Conservation (phyloP, 2,329 filamentous ascomycete genomes). For the Dactylellina parvicollis region DNA sequence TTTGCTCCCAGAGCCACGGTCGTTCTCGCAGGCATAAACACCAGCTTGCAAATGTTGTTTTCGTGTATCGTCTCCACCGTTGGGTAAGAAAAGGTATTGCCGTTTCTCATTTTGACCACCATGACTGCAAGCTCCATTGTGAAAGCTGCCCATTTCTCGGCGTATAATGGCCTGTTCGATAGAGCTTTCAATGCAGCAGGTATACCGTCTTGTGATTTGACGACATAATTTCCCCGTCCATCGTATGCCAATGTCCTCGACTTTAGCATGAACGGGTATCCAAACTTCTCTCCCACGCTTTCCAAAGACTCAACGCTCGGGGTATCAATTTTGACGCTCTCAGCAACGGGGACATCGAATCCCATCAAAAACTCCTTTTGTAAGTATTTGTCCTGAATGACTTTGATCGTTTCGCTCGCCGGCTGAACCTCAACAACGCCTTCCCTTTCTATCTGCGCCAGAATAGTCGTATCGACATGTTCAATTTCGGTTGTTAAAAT, state of each 20-base stretch:
- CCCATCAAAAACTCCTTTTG: constrained; percentile 83
- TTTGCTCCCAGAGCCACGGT: constrained; percentile 68
- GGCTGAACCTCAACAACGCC: constrained; percentile 69
- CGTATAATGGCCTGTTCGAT: constrained; percentile 72
- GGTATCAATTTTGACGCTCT: constrained; percentile 71
- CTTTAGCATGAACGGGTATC: constrained; percentile 92
- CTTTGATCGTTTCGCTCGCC: constrained; percentile 83
- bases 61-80: constrained; percentile 95
- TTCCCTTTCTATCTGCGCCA: constrained; percentile 80
- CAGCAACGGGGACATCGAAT: constrained; percentile 76
- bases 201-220: constrained; percentile 72
- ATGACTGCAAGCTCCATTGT: constrained; percentile 89
- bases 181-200: constrained; percentile 72
- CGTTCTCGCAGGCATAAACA: constrained; percentile 82
- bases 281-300: constrained; percentile 70
- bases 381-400: constrained; percentile 91
- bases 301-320: constrained; percentile 70
- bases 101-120: constrained; percentile 77
- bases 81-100: constrained; percentile 74
- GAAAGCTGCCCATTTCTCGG: constrained; percentile 89
- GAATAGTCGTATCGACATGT: constrained; percentile 87
- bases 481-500: constrained; percentile 94
- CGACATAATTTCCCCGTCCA: constrained; percentile 81
- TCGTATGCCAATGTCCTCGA: constrained; percentile 90
- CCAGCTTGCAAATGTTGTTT: constrained; percentile 92